Conservation (phyloP, 495 filamentous ascomycete species). For the Tuber brumale region DNA sequence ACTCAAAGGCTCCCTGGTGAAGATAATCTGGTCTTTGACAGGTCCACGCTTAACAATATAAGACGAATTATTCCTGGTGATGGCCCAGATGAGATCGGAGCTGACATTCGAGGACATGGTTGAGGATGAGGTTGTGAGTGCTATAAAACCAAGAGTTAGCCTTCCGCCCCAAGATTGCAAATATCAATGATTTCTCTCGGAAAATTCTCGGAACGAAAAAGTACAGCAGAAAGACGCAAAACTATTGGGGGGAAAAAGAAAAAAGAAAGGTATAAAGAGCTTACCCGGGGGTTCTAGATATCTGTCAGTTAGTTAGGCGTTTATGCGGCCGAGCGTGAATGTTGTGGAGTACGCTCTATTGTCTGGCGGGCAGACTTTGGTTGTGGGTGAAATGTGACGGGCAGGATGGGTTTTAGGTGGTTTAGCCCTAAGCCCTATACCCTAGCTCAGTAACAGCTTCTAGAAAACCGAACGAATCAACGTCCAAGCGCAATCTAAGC, state of each 20-base stretch:
- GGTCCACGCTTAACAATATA: slow-evolving; percentile 82
- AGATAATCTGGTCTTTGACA: slow-evolving; percentile 63
- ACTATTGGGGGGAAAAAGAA: neutral
- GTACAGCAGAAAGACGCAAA: neutral
- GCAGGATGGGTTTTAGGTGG: slow-evolving; percentile 18
- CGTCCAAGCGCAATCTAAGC: neutral
- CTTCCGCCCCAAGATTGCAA: slow-evolving; percentile 4
- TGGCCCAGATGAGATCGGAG: slow-evolving; percentile 36
- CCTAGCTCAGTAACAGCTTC: neutral
- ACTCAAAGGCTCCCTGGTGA: slow-evolving; percentile 92
- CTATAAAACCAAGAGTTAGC: slow-evolving; percentile 3
- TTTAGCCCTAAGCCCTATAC: slow-evolving; percentile 14
- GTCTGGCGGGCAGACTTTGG: slow-evolving; percentile 12
- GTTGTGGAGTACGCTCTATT: slow-evolving; percentile 11
- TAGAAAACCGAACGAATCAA: neutral
- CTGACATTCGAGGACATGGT: slow-evolving; percentile 34
- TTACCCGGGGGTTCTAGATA: neutral
- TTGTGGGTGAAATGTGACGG: slow-evolving; percentile 32
- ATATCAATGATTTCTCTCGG: slow-evolving; percentile 1
- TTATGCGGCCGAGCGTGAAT: slow-evolving; percentile 1
- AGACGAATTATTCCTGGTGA: slow-evolving; percentile 37
- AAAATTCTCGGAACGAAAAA: slow-evolving; percentile 8
- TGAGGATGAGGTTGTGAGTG: neutral
- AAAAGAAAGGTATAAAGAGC: neutral
- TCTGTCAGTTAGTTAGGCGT: slow-evolving; percentile 16